Percentiles rank a stretch among this genome's conserved stretches.
phyloP scores from a whole-genome alignment of 306 rosid genomes.

The Quercus alba region DNA sequence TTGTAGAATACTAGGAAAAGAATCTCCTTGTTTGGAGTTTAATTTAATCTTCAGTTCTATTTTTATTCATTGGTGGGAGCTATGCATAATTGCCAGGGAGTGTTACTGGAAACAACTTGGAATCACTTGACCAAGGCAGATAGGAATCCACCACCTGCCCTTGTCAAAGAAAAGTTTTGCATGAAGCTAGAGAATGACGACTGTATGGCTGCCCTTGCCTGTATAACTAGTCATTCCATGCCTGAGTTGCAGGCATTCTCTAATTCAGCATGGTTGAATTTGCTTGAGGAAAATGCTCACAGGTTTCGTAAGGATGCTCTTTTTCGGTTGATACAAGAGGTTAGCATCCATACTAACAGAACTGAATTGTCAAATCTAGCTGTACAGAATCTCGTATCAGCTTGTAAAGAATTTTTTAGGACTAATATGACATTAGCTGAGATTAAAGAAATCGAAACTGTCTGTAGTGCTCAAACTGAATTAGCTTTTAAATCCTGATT shows the following conservation, averaged over 20 bases:
- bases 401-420: slow-evolving; percentile 50
- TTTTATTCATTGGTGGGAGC: slow-evolving; percentile 2
- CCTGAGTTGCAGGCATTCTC: slow-evolving; percentile 57
- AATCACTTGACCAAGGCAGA: slow-evolving; percentile 50
- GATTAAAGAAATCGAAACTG: slow-evolving; percentile 28
- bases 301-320: slow-evolving; percentile 53
- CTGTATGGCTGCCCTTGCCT: slow-evolving; percentile 46
- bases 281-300: slow-evolving; percentile 44
- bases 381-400: slow-evolving; percentile 44
- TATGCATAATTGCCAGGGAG: slow-evolving; percentile 53
- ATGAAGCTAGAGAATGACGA: slow-evolving; percentile 57
- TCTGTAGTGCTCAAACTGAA: slow-evolving; percentile 17
- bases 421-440: slow-evolving; percentile 16
- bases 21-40: neutral
- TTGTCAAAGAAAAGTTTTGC: slow-evolving; percentile 67
- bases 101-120: slow-evolving; percentile 71
- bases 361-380: slow-evolving; percentile 35
- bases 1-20: neutral
- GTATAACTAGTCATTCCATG: slow-evolving; percentile 34
- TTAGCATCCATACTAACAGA: slow-evolving; percentile 32
- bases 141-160: slow-evolving; percentile 47
- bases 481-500: slow-evolving; percentile 19
- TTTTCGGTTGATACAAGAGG: slow-evolving; percentile 44
- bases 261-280: slow-evolving; percentile 58
- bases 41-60: neutral